Conservation (phyloP, 192 early-diverging fungal species). For the Backusella luteola region DNA sequence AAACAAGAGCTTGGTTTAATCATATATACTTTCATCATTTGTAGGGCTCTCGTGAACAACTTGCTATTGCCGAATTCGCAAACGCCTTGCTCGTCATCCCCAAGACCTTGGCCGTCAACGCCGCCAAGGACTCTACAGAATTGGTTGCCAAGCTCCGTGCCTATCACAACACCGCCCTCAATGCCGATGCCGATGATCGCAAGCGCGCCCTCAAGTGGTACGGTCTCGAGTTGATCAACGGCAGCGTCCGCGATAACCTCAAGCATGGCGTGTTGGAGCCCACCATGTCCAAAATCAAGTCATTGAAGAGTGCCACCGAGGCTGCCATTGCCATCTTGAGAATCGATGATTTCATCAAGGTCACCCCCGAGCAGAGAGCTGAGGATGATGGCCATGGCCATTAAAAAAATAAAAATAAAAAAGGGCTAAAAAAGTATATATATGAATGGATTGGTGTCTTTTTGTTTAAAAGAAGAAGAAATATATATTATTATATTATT, state of each 20-base stretch:
- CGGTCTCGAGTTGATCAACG: constrained; percentile 93
- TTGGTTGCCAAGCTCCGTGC: constrained; percentile 95
- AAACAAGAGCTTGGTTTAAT: not conserved
- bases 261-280: constrained; percentile 95
- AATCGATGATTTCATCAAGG: constrained; percentile 92
- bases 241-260: constrained; percentile 90
- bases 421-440: not conserved
- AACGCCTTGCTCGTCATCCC: constrained; percentile 93
- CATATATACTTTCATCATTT: not conserved
- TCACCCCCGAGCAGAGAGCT: constrained; percentile 44
- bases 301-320: constrained; percentile 96
- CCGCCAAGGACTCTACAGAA: constrained; percentile 96
- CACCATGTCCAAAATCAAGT: constrained; percentile 97
- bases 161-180: constrained; percentile 92
- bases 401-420: constrained; percentile 29
- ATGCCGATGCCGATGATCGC: constrained; percentile 61
- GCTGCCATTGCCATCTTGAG: constrained; percentile 96
- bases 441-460: not conserved
- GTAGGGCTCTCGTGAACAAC: constrained; percentile 93
- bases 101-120: constrained; percentile 97
- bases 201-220: constrained; percentile 82
- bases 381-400: constrained; percentile 51
- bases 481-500: not conserved
- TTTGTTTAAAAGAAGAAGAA: not conserved
- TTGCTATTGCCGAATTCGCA: constrained; percentile 98